phyloP scores from a whole-genome alignment of 164 flowering plant species.

The Taxillus chinensis region DNA sequence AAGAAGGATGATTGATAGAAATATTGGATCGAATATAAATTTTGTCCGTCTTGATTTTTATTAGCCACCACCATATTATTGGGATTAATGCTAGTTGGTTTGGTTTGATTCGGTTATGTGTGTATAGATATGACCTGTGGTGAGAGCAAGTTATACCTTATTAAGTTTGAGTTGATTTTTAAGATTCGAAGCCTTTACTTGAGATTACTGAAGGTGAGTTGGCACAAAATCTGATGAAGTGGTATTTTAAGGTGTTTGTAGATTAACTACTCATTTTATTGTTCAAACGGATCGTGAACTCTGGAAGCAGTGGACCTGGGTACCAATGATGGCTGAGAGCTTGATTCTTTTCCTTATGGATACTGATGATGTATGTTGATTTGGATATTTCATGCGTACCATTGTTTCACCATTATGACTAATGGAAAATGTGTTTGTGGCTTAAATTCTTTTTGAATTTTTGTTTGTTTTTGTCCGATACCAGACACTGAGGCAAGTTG shows the following conservation, averaged over 20 bases:
- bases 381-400: neutral
- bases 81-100: too few species aligned
- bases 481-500: conserved; percentile 76
- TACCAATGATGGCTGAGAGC: conserved; percentile 79
- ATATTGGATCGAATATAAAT: too few species aligned
- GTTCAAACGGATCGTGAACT: conserved; percentile 52
- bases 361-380: conserved; percentile 60
- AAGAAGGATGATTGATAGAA: too few species aligned
- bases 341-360: conserved; percentile 82
- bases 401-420: neutral
- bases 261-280: conserved; percentile 63
- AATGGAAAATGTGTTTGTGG: neutral
- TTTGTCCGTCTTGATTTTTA: too few species aligned
- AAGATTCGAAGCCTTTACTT: neutral
- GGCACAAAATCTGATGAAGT: neutral
- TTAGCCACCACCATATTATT: too few species aligned
- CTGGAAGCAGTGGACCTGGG: conserved; percentile 88
- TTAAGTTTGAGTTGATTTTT: conserved; percentile 1
- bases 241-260: conserved; percentile 22
- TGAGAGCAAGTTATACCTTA: neutral
- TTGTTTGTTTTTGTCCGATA: conserved; percentile 11
- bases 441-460: conserved; percentile 1
- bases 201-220: neutral
- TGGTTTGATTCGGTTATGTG: too few species aligned
- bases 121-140: too few species aligned